Conservation (phyloP, 768 basidiomycete genomes). For the Crepidotus variabilis region DNA sequence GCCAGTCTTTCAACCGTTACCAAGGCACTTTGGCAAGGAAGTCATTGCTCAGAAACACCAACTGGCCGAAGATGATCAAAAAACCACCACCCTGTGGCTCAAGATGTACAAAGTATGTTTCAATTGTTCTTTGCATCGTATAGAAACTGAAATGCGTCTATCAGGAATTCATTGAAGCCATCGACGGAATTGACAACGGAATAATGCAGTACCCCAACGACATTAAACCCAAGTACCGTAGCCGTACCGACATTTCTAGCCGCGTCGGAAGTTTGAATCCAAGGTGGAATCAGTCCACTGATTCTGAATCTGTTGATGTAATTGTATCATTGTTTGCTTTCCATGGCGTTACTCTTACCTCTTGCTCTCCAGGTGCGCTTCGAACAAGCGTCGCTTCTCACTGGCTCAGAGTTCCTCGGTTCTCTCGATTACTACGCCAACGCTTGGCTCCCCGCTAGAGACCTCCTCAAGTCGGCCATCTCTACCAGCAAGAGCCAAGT, state of each 20-base stretch:
- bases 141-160: too few species aligned
- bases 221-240: conserved; percentile 66
- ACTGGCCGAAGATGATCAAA: conserved; percentile 50
- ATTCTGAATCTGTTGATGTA: conserved; percentile 70
- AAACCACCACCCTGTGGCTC: conserved; percentile 75
- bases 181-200: conserved; percentile 96
- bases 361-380: conserved; percentile 56
- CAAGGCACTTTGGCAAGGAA: conserved; percentile 85
- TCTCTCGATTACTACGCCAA: conserved; percentile 80
- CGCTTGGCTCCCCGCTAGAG: conserved; percentile 91
- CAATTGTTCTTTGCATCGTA: not conserved
- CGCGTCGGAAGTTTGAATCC: conserved; percentile 87
- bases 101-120: conserved; percentile 75
- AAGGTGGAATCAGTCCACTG: conserved; percentile 82
- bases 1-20: conserved; percentile 4
- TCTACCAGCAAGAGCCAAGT: conserved; percentile 50
- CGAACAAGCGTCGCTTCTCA: conserved; percentile 70
- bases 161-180: conserved; percentile 90
- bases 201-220: conserved; percentile 75
- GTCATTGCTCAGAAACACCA: conserved; percentile 67
- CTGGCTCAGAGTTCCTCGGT: conserved; percentile 81
- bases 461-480: conserved; percentile 61
- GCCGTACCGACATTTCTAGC: conserved; percentile 77
- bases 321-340: conserved; percentile 20
- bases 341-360: not conserved